Conservation (phyloP, 345 rosid species). For the Eucalyptus albens region DNA sequence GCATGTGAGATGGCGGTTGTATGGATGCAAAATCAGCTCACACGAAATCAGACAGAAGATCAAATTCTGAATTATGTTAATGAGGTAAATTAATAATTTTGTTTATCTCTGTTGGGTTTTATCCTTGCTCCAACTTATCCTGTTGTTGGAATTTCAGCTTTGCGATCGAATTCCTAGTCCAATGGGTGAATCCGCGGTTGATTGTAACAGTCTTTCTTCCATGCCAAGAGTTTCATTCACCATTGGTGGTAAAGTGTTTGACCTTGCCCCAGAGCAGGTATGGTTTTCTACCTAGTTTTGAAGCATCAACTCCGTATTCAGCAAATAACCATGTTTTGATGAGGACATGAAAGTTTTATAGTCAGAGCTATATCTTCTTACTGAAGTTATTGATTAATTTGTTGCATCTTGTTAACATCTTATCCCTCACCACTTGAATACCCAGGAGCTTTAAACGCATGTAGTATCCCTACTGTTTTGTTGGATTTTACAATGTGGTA, state of each 20-base stretch:
- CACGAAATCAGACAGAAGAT: slow-evolving; percentile 54
- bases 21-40: slow-evolving; percentile 81
- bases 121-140: not conserved
- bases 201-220: slow-evolving; percentile 43
- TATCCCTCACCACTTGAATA: not conserved
- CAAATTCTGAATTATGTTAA: slow-evolving; percentile 61
- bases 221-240: slow-evolving; percentile 76
- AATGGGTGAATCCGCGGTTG: slow-evolving; percentile 72
- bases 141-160: slow-evolving; percentile 30
- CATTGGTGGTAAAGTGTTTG: slow-evolving; percentile 63
- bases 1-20: slow-evolving; percentile 88
- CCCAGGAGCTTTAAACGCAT: not conserved
- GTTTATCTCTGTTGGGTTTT: not conserved
- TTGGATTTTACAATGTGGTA: not conserved
- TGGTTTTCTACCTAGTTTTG: not conserved
- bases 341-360: not conserved
- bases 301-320: not conserved
- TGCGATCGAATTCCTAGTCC: slow-evolving; percentile 79
- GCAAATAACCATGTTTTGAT: not conserved
- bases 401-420: not conserved
- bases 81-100: slow-evolving; percentile 18
- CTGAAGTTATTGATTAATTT: not conserved
- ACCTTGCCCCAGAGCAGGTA: slow-evolving; percentile 79
- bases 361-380: not conserved
- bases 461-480: not conserved